phyloP scores from a whole-genome alignment of 2,329 filamentous ascomycete species.

The Aspergillus niger region DNA sequence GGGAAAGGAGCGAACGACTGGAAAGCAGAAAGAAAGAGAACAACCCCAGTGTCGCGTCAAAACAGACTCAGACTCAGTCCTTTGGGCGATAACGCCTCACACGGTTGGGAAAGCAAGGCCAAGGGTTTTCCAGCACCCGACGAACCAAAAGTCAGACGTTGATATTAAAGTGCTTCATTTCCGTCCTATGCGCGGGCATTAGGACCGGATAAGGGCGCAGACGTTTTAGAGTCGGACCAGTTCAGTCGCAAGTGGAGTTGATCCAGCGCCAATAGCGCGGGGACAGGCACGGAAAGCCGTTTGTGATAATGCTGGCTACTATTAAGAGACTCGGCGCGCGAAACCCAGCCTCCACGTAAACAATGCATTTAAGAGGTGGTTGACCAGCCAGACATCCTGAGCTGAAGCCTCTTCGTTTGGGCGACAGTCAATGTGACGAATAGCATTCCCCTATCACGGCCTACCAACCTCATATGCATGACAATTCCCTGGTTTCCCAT shows the following conservation, averaged over 20 bases:
- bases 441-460: neutral
- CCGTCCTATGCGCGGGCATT: constrained; percentile 15
- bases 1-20: constrained; percentile 21
- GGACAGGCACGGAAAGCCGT: constrained; percentile 22
- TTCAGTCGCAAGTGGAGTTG: constrained; percentile 18
- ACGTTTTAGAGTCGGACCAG: constrained; percentile 17
- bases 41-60: constrained; percentile 12
- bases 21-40: constrained; percentile 19
- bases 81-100: constrained; percentile 16
- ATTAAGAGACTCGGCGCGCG: neutral
- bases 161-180: constrained; percentile 23
- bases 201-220: constrained; percentile 12
- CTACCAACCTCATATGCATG: neutral
- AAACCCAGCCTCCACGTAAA: constrained; percentile 2
- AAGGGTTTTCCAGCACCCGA: constrained; percentile 25
- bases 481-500: neutral
- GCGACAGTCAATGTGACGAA: neutral
- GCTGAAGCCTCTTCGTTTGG: neutral
- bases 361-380: neutral
- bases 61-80: constrained; percentile 14
- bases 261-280: constrained; percentile 19
- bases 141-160: constrained; percentile 23
- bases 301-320: constrained; percentile 6
- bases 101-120: constrained; percentile 23
- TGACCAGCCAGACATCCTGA: neutral